These are phyloP conservation scores for Alternaria burnsii DNA, from an alignment of 2,329 filamentous ascomycete species.

Conservation along the genomic window DNA sequence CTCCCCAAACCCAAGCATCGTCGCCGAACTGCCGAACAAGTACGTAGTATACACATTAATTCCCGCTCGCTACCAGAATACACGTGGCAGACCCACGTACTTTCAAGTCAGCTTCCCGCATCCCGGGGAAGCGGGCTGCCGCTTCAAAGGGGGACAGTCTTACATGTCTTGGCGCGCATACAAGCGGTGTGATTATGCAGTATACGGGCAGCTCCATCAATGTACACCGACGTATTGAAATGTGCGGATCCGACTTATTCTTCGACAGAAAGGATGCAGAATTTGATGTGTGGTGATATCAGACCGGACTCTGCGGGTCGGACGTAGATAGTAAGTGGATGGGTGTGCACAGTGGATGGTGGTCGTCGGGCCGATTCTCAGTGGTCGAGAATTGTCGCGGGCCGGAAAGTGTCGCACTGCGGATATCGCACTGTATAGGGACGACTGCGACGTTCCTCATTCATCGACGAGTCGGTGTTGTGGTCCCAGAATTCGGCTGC, in stretches of 20 bases:
- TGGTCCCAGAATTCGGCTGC: conserved; percentile 14
- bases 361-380: neutral
- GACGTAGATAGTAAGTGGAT: neutral
- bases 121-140: conserved; percentile 34
- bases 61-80: conserved; percentile 13
- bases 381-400: neutral
- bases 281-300: conserved; percentile 8
- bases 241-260: neutral
- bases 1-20: neutral
- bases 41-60: neutral
- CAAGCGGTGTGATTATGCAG: conserved; percentile 43
- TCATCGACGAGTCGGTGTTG: conserved; percentile 16
- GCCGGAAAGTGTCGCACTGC: conserved; percentile 1
- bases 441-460: neutral
- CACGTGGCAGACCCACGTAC: conserved; percentile 24
- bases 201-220: conserved; percentile 25
- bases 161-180: conserved; percentile 24
- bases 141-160: conserved; percentile 4
- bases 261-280: neutral
- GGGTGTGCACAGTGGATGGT: neutral
- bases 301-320: neutral
- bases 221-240: conserved; percentile 2
- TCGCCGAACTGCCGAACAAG: neutral
- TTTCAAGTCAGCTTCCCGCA: conserved; percentile 26
- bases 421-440: neutral